Evolutionary conservation across 176 grass and related monocot species (phyloP), one percentile per base, ranked within the genome.

Genomic region (Hordeum marinum): DNA sequence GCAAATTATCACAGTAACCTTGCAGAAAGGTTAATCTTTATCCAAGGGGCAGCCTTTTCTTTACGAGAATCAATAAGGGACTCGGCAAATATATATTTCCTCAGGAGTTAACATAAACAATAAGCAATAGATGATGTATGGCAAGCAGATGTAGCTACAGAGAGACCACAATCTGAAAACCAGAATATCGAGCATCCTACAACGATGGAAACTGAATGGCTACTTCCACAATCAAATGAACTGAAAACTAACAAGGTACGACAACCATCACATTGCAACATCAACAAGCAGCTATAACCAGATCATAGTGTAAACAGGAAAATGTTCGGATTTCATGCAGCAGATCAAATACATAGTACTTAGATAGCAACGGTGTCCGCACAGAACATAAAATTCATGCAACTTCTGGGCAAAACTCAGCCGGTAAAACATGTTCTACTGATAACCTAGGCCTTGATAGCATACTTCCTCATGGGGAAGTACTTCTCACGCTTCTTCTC

Each of bases 381-480:
- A 65, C n/a, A 6, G 27, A 83, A 83, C 73, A 90, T 78, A 17
- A 68, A 72, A 78, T 66, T 77, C 21, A 21, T 11, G 54, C 6
- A 85, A 85, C 40, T 55, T 79, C 18, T 52, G 63, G 50, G 64
- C 42, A 86, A 82, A 90, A 83, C 64, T 72, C 55, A 18, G 80
- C 68, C 20, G 8, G 25, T 72, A 78, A 82, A 41, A 71, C 24
- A 64, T 57, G 9, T 11, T 13, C 39, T 34, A 9, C 84, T 87
- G 82, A 74, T 87, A 85, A 74, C 35, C 76, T 94, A 94, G 37
- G 90, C 90, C 60, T 94, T 94, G 84, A 94, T 74, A 39, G 92
- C 90, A 52, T 94, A 94, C 92, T 94, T 94, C 89, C 92, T 92
- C 85, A 85, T 92, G 37, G 92, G 92, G 52, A 92, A 94, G 31